Percentiles rank a stretch among this genome's conserved stretches.
Evolutionary conservation across 2,329 filamentous ascomycete genomes (phyloP).

Genomic region (Ceratocystis ficicola): DNA sequence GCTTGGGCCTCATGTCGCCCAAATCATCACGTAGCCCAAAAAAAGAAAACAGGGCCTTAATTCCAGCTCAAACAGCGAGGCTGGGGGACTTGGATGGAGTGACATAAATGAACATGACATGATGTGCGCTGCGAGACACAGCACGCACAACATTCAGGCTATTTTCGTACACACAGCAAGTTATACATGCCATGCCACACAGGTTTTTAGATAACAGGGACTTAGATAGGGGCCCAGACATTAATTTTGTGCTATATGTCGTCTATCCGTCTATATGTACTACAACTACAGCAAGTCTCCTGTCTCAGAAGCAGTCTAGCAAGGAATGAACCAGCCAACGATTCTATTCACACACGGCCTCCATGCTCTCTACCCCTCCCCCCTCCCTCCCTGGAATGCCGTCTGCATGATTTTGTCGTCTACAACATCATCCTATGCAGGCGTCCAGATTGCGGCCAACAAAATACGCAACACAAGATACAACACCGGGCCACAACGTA

Average conservation of each 20-base stretch:
- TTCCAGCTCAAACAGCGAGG: constrained; percentile 1
- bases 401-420: constrained; percentile 3
- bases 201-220: too few species aligned
- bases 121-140: background rate
- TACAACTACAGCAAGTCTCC: too few species aligned
- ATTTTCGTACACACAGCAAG: too few species aligned
- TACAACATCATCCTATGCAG: background rate
- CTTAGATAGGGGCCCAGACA: too few species aligned
- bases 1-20: background rate
- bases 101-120: background rate
- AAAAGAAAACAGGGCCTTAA: constrained; percentile 1
- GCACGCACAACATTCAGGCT: too few species aligned
- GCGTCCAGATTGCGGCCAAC: background rate
- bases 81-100: background rate
- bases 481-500: background rate
- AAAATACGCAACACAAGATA: background rate
- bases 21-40: background rate
- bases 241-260: too few species aligned
- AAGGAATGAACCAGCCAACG: background rate
- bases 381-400: background rate
- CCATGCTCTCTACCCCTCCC: background rate
- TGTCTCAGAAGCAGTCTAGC: background rate
- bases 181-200: too few species aligned
- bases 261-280: too few species aligned
- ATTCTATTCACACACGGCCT: background rate